A percentile compares a stretch with the other conserved stretches of the same genome.
phyloP scores from a whole-genome alignment of 805 yeast genomes.

The Sugiyamaella americana region DNA sequence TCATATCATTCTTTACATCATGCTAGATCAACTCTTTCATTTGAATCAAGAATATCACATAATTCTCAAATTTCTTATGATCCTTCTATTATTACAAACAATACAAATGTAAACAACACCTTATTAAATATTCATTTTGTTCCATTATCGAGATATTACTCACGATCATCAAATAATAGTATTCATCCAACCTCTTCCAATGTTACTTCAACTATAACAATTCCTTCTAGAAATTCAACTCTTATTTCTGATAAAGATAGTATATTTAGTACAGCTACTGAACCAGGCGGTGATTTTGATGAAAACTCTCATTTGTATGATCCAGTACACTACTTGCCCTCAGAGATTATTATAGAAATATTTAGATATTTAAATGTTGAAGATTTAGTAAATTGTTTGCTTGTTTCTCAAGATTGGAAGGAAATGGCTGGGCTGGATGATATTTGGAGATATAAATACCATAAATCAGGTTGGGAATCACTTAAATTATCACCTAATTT shows the following conservation, averaged over 20 bases:
- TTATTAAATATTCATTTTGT: neutral
- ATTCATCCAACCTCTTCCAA: too few species aligned
- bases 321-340: slow-evolving; percentile 12
- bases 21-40: neutral
- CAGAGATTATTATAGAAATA: slow-evolving; percentile 15
- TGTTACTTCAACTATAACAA: too few species aligned
- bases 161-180: neutral
- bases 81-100: neutral
- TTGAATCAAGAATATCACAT: slow-evolving; percentile 1
- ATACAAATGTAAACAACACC: neutral
- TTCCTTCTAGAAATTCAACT: neutral
- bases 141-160: neutral
- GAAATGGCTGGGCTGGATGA: slow-evolving; percentile 11
- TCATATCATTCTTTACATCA: neutral
- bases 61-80: neutral
- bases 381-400: slow-evolving; percentile 16
- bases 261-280: neutral
- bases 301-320: too few species aligned
- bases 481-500: slow-evolving; percentile 14
- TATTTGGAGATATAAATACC: slow-evolving; percentile 23
- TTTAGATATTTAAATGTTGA: slow-evolving; percentile 17
- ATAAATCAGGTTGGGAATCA: slow-evolving; percentile 15
- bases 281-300: too few species aligned
- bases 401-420: slow-evolving; percentile 23
- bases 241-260: neutral